These are phyloP conservation scores for Trichoderma koningiopsis DNA, from an alignment of 2,329 filamentous ascomycete genomes.

Conservation along the genomic window DNA sequence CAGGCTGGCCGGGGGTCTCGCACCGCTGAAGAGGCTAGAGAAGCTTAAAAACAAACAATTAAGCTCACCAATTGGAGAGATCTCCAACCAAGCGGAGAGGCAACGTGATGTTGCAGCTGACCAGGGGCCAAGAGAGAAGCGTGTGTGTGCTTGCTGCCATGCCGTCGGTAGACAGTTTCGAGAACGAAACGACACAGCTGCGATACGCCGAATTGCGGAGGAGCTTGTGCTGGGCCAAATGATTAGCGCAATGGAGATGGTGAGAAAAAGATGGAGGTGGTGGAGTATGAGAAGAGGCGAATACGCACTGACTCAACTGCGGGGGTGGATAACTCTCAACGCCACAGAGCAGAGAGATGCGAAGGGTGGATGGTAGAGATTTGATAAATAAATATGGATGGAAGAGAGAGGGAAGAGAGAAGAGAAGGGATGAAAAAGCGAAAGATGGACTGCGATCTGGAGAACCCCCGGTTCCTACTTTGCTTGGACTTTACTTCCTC, in stretches of 20 bases:
- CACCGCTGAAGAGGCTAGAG: neutral
- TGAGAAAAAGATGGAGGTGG: neutral
- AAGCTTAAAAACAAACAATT: slow-evolving; percentile 24
- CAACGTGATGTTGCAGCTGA: neutral
- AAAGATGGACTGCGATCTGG: neutral
- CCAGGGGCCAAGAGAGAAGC: neutral
- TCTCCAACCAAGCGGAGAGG: neutral
- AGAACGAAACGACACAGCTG: neutral
- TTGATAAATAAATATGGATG: neutral
- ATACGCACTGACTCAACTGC: neutral
- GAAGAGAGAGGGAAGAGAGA: neutral
- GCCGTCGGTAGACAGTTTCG: neutral
- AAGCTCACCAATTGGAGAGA: neutral
- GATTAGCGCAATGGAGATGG: neutral
- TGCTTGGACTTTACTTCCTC: no score
- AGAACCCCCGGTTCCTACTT: neutral
- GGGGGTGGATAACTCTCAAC: neutral
- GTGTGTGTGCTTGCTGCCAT: neutral
- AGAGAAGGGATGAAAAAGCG: neutral
- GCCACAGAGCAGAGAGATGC: neutral
- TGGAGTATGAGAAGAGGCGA: neutral
- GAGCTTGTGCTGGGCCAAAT: neutral
- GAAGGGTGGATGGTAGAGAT: neutral
- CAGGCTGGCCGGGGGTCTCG: neutral
- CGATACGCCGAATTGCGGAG: neutral